These are phyloP conservation scores for Quercus berberidifolia DNA, from an alignment of 306 rosid genomes.

Conservation along the genomic window DNA sequence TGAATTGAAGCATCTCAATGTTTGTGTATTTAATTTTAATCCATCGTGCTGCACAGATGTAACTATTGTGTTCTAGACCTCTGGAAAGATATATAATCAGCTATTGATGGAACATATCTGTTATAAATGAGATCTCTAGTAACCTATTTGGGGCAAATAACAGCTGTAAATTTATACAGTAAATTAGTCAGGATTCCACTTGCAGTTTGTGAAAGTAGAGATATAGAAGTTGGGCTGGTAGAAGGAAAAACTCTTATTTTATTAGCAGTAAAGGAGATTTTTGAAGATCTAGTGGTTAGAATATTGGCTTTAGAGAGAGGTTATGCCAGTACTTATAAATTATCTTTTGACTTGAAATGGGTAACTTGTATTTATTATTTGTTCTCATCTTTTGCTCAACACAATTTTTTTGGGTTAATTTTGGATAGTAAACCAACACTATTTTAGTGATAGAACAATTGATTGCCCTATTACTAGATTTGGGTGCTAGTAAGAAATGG, in stretches of 20 bases:
- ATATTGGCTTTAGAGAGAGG: neutral
- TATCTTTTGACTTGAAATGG: neutral
- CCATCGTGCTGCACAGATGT: neutral
- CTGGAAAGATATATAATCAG: neutral
- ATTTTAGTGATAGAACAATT: neutral
- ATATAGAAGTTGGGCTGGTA: neutral
- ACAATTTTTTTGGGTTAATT: neutral
- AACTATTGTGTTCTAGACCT: neutral
- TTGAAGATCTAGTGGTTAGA: neutral
- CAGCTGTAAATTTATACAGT: neutral
- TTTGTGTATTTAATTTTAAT: neutral
- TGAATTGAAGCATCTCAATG: neutral
- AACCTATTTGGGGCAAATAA: neutral
- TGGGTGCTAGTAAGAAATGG: neutral
- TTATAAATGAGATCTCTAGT: neutral
- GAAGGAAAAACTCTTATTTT: neutral
- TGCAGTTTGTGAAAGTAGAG: neutral
- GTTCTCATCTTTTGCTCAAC: neutral
- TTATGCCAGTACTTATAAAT: neutral
- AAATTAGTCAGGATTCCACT: neutral
- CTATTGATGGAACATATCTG: neutral
- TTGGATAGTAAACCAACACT: neutral
- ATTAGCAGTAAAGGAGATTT: neutral
- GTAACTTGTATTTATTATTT: neutral
- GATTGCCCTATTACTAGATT: neutral